Conservation (phyloP, 495 filamentous ascomycete species). For the Aspergillus sparsus region DNA sequence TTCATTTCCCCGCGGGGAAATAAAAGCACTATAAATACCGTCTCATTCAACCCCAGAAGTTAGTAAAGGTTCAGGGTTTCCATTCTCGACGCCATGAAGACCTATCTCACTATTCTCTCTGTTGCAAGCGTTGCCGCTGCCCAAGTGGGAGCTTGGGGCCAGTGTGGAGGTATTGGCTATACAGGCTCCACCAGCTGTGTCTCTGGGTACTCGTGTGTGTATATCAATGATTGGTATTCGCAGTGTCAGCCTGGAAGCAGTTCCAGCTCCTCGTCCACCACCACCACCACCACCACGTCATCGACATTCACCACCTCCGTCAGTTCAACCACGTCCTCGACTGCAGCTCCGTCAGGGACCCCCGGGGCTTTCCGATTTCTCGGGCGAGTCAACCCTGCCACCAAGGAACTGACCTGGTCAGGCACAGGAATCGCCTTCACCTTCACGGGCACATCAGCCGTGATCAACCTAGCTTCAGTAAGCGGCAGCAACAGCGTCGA, state of each 20-base stretch:
- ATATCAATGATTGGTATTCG: slow-evolving; percentile 1
- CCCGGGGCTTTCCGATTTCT: not conserved
- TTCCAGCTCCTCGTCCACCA: no score
- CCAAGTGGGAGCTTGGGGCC: not conserved
- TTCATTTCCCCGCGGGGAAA: not conserved
- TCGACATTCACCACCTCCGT: not conserved
- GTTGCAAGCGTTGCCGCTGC: not conserved
- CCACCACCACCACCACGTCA: not conserved
- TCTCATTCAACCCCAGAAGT: not conserved
- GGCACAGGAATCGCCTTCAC: slow-evolving; percentile 5
- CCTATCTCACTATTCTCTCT: not conserved
- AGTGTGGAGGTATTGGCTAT: slow-evolving; percentile 4
- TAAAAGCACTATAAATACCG: not conserved
- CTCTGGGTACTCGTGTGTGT: not conserved
- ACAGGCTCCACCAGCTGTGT: not conserved
- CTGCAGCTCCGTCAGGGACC: not conserved
- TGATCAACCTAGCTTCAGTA: not conserved
- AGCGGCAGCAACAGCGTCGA: not conserved
- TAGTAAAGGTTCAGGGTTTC: not conserved
- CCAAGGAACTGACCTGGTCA: slow-evolving; percentile 2
- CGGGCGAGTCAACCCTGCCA: slow-evolving; percentile 5
- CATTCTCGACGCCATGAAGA: not conserved
- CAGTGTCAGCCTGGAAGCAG: not conserved
- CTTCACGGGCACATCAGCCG: slow-evolving; percentile 1
- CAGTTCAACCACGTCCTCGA: not conserved